A percentile compares a stretch with the other conserved stretches of the same genome.
Evolutionary conservation across 1,284 basidiomycete species (phyloP).

Genomic region (Ustilago shanxiensis): DNA sequence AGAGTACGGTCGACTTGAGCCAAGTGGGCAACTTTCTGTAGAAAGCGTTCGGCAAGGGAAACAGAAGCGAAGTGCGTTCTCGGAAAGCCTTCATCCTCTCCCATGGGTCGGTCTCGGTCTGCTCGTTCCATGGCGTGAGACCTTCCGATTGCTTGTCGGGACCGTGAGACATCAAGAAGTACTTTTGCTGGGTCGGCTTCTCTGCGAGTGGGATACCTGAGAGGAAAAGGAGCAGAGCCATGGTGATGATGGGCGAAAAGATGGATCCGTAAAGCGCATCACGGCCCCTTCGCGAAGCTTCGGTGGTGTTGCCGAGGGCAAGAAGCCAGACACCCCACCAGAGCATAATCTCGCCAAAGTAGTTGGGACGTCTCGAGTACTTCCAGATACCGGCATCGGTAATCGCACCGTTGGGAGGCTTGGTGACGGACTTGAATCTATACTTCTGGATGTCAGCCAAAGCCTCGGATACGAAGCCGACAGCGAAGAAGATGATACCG

Average conservation of each 20-base stretch:
- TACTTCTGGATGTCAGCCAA: slow-evolving; percentile 78
- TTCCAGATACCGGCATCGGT: slow-evolving; percentile 56
- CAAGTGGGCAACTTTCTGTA: slow-evolving; percentile 75
- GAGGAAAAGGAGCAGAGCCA: slow-evolving; percentile 71
- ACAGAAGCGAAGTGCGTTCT: slow-evolving; percentile 76
- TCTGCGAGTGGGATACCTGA: slow-evolving; percentile 81
- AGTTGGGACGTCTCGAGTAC: slow-evolving; percentile 76
- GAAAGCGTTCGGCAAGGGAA: slow-evolving; percentile 77
- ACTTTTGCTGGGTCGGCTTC: slow-evolving; percentile 78
- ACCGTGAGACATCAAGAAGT: slow-evolving; percentile 75
- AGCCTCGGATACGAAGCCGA: slow-evolving; percentile 78
- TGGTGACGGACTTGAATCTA: slow-evolving; percentile 55
- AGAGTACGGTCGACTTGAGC: slow-evolving; percentile 76
- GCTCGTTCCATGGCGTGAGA: slow-evolving; percentile 46
- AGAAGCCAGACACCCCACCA: slow-evolving; percentile 63
- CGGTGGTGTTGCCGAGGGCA: slow-evolving; percentile 40
- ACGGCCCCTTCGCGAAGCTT: slow-evolving; percentile 26
- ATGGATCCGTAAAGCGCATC: slow-evolving; percentile 57
- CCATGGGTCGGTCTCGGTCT: slow-evolving; percentile 62
- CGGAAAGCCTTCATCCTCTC: slow-evolving; percentile 58
- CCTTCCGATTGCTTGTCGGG: slow-evolving; percentile 43
- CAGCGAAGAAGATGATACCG: slow-evolving; percentile 77
- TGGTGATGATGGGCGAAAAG: slow-evolving; percentile 66
- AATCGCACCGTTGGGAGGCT: slow-evolving; percentile 59
- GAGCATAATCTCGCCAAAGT: slow-evolving; percentile 78